Evolutionary conservation across 2,329 filamentous ascomycete species (phyloP).

Genomic region (Penicillium paneum): DNA sequence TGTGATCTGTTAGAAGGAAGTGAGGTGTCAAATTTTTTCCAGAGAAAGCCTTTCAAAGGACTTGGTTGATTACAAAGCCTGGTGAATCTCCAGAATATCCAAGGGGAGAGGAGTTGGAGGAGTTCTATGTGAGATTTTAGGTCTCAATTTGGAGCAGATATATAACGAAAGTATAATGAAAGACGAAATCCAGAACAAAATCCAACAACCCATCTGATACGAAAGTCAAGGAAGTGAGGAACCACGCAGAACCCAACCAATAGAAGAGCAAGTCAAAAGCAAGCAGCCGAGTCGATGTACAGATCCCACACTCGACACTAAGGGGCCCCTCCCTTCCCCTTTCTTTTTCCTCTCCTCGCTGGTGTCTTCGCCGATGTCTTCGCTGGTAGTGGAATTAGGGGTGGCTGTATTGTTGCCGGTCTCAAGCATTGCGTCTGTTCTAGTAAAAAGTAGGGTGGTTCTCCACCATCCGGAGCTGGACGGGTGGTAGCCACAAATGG

Average conservation of each 20-base stretch:
- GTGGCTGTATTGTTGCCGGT: background rate
- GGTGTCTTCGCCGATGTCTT: background rate
- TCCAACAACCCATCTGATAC: no score
- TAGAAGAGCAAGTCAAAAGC: no score
- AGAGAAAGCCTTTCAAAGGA: background rate
- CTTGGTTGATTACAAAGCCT: background rate
- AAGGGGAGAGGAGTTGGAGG: background rate
- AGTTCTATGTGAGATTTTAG: background rate
- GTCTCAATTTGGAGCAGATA: background rate
- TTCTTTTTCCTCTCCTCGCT: background rate
- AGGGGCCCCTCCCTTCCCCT: background rate
- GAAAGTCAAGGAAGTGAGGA: background rate
- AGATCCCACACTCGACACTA: background rate
- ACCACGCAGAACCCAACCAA: background rate
- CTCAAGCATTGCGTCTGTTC: no score
- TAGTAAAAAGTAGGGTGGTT: background rate
- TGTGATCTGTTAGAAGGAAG: conserved; percentile 12
- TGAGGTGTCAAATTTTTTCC: background rate
- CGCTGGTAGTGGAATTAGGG: background rate
- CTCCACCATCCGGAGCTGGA: background rate
- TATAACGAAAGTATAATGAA: background rate
- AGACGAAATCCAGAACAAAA: background rate
- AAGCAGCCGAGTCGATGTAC: background rate
- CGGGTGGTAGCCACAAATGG: background rate
- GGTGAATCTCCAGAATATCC: background rate